Evolutionary conservation across 371 early-diverging fungal species (phyloP).

Genomic region (Mucor velutinosus): DNA sequence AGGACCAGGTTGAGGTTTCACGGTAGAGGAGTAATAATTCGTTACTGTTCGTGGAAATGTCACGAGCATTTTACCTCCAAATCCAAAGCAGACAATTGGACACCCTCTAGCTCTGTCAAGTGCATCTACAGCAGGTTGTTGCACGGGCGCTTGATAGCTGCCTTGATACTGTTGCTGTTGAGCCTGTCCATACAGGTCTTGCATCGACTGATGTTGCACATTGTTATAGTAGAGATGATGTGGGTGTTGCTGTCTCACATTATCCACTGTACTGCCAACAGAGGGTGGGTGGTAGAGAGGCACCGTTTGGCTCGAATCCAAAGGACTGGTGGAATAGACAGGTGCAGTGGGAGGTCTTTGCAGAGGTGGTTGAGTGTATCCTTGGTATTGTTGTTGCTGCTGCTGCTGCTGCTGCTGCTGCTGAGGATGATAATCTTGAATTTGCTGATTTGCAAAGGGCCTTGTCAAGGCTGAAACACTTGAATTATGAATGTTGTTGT

Average conservation of each 20-base stretch:
- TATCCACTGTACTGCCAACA: background rate
- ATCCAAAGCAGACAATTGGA: slow-evolving; percentile 81
- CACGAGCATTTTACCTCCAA: slow-evolving; percentile 83
- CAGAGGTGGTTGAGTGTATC: slow-evolving; percentile 8
- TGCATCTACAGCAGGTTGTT: slow-evolving; percentile 53
- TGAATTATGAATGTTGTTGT: background rate
- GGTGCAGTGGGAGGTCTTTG: slow-evolving; percentile 28
- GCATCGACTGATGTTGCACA: slow-evolving; percentile 25
- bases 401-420: slow-evolving; percentile 5
- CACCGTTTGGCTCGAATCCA: slow-evolving; percentile 7
- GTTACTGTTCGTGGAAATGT: slow-evolving; percentile 75
- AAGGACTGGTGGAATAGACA: slow-evolving; percentile 17
- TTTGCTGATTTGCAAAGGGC: slow-evolving; percentile 15
- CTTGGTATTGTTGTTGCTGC: slow-evolving; percentile 1
- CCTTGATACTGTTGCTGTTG: slow-evolving; percentile 17
- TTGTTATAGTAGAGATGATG: slow-evolving; percentile 15
- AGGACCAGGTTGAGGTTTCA: slow-evolving; percentile 61
- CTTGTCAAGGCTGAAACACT: slow-evolving; percentile 11
- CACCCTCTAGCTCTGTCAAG: slow-evolving; percentile 70
- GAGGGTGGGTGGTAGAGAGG: slow-evolving; percentile 16
- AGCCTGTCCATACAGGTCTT: slow-evolving; percentile 17
- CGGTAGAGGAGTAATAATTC: slow-evolving; percentile 39
- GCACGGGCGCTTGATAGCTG: slow-evolving; percentile 10
- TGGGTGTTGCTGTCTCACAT: background rate
- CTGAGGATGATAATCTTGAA: slow-evolving; percentile 1